phyloP scores from a whole-genome alignment of 805 yeast genomes.

The Naumovozyma castellii region DNA sequence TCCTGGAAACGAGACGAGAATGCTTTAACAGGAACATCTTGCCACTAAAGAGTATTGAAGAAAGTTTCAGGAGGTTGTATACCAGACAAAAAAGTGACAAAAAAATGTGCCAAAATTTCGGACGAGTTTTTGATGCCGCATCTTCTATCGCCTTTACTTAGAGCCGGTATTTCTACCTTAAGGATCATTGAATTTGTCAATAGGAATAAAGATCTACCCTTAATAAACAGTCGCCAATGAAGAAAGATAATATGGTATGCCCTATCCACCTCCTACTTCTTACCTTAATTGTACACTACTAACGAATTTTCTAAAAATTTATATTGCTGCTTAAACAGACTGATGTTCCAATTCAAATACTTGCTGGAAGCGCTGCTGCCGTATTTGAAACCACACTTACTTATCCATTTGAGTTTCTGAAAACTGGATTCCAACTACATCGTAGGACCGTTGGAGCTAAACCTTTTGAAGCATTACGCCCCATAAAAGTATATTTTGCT shows the following conservation, averaged over 20 bases:
- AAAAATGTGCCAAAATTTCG: background rate
- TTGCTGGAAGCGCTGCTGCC: constrained; percentile 43
- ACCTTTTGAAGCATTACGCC: constrained; percentile 6
- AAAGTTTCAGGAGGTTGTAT: background rate
- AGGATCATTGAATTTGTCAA: no score
- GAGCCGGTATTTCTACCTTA: background rate
- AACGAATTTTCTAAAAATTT: background rate
- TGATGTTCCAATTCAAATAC: background rate
- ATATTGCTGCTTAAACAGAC: background rate
- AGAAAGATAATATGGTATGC: background rate
- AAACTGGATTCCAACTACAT: constrained; percentile 54
- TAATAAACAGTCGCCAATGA: background rate
- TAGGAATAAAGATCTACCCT: no score
- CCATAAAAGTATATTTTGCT: constrained; percentile 31
- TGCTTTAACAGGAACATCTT: background rate
- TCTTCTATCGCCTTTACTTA: no score
- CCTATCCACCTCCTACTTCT: background rate
- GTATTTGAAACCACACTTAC: constrained; percentile 52
- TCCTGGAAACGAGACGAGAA: background rate
- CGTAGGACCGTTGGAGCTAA: constrained; percentile 26
- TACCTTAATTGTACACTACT: background rate
- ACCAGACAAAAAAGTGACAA: background rate
- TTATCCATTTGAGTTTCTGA: constrained; percentile 63
- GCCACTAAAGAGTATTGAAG: background rate
- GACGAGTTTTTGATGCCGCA: background rate